phyloP scores from a whole-genome alignment of 108 stramenopile genomes.

The Skeletonema potamos region DNA sequence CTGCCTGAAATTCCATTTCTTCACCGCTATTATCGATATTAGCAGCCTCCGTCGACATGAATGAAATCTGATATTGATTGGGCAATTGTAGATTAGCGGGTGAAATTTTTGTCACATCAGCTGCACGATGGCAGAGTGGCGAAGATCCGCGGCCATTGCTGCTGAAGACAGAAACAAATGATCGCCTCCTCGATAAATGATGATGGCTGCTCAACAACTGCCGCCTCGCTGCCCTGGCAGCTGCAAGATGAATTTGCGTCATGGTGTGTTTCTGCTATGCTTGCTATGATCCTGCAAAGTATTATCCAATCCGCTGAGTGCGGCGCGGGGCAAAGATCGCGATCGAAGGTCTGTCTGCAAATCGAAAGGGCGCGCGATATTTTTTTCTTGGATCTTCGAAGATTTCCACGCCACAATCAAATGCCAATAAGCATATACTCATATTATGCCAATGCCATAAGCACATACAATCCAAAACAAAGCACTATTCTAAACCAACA shows the following conservation, averaged over 20 bases:
- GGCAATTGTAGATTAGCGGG: background rate
- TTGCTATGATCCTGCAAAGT: too few species aligned
- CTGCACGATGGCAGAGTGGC: background rate
- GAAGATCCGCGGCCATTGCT: background rate
- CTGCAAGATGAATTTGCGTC: background rate
- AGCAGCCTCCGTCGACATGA: constrained; percentile 15
- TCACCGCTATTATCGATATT: constrained; percentile 14
- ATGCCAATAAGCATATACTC: too few species aligned
- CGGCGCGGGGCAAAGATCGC: too few species aligned
- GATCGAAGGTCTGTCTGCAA: too few species aligned
- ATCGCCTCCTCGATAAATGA: too few species aligned
- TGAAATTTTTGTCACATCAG: background rate
- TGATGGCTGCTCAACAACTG: background rate
- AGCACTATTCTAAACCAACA: background rate
- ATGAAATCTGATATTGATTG: constrained; percentile 3
- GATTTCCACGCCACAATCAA: too few species aligned
- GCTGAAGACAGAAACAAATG: too few species aligned
- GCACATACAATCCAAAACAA: background rate
- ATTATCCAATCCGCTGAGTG: too few species aligned
- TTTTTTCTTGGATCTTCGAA: too few species aligned
- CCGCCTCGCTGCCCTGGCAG: background rate
- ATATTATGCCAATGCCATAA: background rate
- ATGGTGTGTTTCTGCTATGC: too few species aligned
- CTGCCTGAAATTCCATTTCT: constrained; percentile 88
- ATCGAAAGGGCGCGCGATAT: too few species aligned